A percentile compares a stretch with the other conserved stretches of the same genome.
Conservation (phyloP, 345 rosid species). For the Hirschfeldia incana region DNA sequence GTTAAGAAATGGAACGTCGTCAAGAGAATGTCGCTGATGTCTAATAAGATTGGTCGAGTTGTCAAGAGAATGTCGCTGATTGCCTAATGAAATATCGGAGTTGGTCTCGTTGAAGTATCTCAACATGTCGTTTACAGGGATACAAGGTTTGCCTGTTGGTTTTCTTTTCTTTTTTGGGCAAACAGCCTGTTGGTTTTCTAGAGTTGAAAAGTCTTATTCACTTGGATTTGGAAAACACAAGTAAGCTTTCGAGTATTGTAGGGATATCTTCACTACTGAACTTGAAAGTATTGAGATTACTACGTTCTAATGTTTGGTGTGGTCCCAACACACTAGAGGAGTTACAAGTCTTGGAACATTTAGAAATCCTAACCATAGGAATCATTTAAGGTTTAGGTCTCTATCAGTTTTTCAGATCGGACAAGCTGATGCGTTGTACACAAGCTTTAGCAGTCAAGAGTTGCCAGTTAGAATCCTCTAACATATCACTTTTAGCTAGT, state of each 20-base stretch:
- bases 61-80: neutral
- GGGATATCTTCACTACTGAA: neutral
- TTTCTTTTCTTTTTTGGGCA: no score
- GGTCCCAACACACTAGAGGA: neutral
- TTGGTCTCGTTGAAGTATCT: neutral
- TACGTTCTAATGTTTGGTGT: neutral
- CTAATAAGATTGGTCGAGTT: neutral
- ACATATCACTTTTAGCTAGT: neutral
- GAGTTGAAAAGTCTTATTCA: no score
- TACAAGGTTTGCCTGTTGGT: neutral
- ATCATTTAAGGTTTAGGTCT: neutral
- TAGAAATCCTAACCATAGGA: neutral
- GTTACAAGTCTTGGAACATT: constrained; percentile 4
- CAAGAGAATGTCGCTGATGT: neutral
- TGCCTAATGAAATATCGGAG: neutral
- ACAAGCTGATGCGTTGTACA: neutral
- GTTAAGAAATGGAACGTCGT: neutral
- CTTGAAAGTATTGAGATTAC: constrained; percentile 10
- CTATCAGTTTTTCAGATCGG: neutral
- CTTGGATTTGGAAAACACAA: constrained; percentile 8
- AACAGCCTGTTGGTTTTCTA: no score
- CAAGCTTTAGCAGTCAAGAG: neutral
- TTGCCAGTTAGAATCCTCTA: neutral
- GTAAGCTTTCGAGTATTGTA: neutral
- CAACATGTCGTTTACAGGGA: neutral